Evolutionary conservation across 352 stramenopile species (phyloP).

Genomic region (Phytophthora macrochlamydospora): DNA sequence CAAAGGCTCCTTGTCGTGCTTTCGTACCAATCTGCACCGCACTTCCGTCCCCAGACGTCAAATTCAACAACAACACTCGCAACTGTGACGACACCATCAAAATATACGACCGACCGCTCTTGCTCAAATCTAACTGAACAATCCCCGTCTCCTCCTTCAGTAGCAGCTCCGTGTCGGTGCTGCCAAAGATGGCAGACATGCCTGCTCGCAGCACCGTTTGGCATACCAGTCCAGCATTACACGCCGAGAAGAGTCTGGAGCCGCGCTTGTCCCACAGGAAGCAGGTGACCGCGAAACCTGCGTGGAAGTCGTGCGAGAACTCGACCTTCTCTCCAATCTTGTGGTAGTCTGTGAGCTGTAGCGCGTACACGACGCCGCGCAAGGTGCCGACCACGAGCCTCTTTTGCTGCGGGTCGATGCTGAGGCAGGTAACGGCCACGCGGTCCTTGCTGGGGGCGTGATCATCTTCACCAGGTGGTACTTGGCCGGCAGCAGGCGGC

Average conservation of each 20-base stretch:
- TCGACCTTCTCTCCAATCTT: constrained; percentile 89
- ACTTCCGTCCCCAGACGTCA: constrained; percentile 68
- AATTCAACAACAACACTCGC: constrained; percentile 78
- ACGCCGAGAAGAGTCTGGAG: constrained; percentile 80
- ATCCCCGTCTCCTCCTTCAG: constrained; percentile 88
- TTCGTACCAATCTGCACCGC: constrained; percentile 87
- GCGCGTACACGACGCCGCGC: constrained; percentile 78
- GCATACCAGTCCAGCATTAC: constrained; percentile 76
- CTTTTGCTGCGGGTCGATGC: constrained; percentile 82
- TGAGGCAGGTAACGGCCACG: constrained; percentile 74
- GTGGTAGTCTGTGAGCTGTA: constrained; percentile 85
- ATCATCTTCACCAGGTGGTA: constrained; percentile 91
- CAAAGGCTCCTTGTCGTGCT: constrained; percentile 78
- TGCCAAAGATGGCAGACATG: constrained; percentile 87
- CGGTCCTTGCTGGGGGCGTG: constrained; percentile 74
- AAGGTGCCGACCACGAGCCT: constrained; percentile 81
- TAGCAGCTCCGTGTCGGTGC: constrained; percentile 79
- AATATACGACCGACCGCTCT: constrained; percentile 59
- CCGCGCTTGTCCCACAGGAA: constrained; percentile 83
- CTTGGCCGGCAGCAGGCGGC: constrained; percentile 45
- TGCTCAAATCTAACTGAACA: constrained; percentile 75
- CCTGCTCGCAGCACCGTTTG: constrained; percentile 79
- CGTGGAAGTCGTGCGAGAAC: constrained; percentile 88
- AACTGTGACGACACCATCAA: constrained; percentile 87
- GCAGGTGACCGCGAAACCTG: constrained; percentile 77